Evolutionary conservation across 2,329 filamentous ascomycete genomes (phyloP).

Genomic region (Emmonsiellopsis sp.): DNA sequence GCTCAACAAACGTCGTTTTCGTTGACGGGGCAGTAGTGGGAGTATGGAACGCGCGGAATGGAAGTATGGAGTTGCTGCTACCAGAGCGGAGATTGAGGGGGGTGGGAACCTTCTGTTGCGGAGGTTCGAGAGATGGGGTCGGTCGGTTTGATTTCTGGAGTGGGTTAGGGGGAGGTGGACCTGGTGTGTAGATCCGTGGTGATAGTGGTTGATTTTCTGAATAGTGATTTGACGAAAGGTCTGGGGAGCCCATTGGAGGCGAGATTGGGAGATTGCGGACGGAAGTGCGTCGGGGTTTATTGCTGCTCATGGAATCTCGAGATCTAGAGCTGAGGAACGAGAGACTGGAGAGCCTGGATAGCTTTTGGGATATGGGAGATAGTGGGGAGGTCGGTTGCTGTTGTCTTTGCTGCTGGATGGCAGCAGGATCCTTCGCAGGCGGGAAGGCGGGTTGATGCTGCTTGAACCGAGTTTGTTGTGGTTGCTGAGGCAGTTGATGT

Average conservation of each 20-base stretch:
- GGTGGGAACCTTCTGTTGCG: conserved; percentile 20
- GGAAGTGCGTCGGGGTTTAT: conserved; percentile 35
- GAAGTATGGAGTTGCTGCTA: conserved; percentile 27
- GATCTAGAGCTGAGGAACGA: conserved; percentile 33
- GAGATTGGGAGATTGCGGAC: conserved; percentile 51
- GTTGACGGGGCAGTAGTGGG: conserved; percentile 37
- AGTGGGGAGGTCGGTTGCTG: conserved; percentile 21
- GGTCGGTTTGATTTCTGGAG: conserved; percentile 13
- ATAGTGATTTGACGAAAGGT: conserved; percentile 34
- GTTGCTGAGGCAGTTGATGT: conserved; percentile 2
- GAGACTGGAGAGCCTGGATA: conserved; percentile 30
- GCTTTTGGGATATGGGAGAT: conserved; percentile 25
- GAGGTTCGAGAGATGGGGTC: conserved; percentile 17
- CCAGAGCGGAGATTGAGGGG: conserved; percentile 22
- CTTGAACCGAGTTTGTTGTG: conserved; percentile 7
- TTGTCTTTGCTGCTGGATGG: conserved; percentile 4
- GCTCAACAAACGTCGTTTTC: conserved; percentile 40
- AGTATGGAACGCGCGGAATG: conserved; percentile 35
- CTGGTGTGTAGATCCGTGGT: conserved; percentile 47
- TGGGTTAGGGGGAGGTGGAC: conserved; percentile 46
- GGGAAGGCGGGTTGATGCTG: conserved; percentile 8
- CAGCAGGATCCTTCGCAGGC: conserved; percentile 7
- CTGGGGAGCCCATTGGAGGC: conserved; percentile 41
- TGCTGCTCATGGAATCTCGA: conserved; percentile 28
- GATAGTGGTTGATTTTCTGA: conserved; percentile 46